Conservation (phyloP, 2,329 filamentous ascomycete genomes). For the Ambrosiella cleistominuta region DNA sequence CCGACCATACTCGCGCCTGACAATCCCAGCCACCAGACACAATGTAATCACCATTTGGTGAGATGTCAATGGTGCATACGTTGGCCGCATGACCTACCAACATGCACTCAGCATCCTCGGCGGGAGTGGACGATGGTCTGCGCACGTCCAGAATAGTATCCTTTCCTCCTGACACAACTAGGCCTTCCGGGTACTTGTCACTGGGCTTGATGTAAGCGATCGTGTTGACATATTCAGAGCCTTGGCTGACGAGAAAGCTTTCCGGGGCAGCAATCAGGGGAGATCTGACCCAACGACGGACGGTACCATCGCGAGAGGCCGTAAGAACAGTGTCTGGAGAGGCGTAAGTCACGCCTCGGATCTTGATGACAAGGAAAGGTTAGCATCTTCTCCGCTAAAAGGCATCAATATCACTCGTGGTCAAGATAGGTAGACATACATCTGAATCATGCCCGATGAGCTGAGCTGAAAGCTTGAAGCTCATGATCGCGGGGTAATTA, state of each 20-base stretch:
- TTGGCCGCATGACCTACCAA: slow-evolving; percentile 77
- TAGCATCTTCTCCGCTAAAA: background rate
- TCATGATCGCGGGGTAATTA: background rate
- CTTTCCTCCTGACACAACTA: slow-evolving; percentile 75
- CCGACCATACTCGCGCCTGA: slow-evolving; percentile 68
- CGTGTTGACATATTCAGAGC: slow-evolving; percentile 74
- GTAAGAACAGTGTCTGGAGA: slow-evolving; percentile 56
- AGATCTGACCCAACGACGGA: slow-evolving; percentile 65
- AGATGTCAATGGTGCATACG: slow-evolving; percentile 71
- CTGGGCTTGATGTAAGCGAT: slow-evolving; percentile 60
- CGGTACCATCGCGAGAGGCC: slow-evolving; percentile 79
- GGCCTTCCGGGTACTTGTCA: slow-evolving; percentile 51
- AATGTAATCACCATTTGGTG: slow-evolving; percentile 52
- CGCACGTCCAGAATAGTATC: slow-evolving; percentile 88
- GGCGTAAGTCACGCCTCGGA: slow-evolving; percentile 71
- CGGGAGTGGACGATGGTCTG: slow-evolving; percentile 44
- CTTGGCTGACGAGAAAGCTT: slow-evolving; percentile 58
- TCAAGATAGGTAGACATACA: slow-evolving; percentile 32
- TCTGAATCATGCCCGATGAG: slow-evolving; percentile 83
- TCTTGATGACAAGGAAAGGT: slow-evolving; percentile 32
- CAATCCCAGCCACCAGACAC: slow-evolving; percentile 92
- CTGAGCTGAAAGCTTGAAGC: slow-evolving; percentile 86
- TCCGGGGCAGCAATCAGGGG: slow-evolving; percentile 43
- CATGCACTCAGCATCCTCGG: slow-evolving; percentile 68
- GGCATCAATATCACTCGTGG: background rate